These are phyloP conservation scores for Eleusine indica DNA, from an alignment of 176 grass and related monocot species.

Conservation along the genomic window DNA sequence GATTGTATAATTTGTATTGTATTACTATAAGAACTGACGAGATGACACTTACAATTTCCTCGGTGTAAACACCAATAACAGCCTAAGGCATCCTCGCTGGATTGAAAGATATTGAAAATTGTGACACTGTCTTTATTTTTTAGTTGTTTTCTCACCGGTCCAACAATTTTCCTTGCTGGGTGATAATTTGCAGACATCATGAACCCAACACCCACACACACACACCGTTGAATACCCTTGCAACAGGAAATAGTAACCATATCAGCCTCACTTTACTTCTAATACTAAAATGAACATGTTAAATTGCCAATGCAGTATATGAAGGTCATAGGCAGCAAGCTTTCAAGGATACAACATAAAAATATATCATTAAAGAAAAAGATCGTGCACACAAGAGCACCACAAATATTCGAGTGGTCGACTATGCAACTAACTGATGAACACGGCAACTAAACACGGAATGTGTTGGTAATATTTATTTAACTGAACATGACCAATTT, in stretches of 20 bases:
- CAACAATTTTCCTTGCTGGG: constrained; percentile 92
- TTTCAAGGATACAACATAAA: background rate
- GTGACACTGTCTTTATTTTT: constrained; percentile 65
- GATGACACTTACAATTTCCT: too few species aligned
- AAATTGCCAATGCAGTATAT: constrained; percentile 1
- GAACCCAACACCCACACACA: constrained; percentile 77
- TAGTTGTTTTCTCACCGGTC: constrained; percentile 77
- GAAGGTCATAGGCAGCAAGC: background rate
- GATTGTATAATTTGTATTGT: too few species aligned
- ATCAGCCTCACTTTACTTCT: background rate
- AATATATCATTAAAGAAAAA: background rate
- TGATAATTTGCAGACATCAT: constrained; percentile 99
- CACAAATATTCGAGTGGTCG: too few species aligned
- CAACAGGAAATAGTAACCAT: constrained; percentile 30
- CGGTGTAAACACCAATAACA: too few species aligned
- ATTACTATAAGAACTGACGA: too few species aligned
- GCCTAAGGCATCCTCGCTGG: too few species aligned
- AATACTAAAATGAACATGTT: background rate
- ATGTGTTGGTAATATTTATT: background rate
- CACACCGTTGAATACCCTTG: constrained; percentile 78
- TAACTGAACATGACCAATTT: background rate
- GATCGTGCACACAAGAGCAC: background rate
- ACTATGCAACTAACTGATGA: background rate
- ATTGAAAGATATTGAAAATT: too few species aligned
- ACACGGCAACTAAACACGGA: background rate